phyloP scores from a whole-genome alignment of 345 rosid genomes.

The Bruguiera sexangula region DNA sequence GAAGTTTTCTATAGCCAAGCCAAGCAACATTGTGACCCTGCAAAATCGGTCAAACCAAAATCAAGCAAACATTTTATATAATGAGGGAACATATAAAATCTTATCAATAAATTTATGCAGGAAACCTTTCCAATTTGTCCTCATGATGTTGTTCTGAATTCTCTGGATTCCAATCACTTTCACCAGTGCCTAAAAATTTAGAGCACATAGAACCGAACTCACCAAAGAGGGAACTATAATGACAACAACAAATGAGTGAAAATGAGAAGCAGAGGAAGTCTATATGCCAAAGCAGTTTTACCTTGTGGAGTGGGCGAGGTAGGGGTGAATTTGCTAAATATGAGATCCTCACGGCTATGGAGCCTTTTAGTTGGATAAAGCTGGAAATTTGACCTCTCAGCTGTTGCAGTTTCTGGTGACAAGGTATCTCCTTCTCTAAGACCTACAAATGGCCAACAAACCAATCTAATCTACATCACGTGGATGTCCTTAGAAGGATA shows the following conservation, averaged over 20 bases:
- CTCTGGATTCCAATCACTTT: conserved; percentile 44
- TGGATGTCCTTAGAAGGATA: background rate
- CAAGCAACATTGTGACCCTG: conserved; percentile 68
- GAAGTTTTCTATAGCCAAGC: conserved; percentile 62
- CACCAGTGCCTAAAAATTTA: conserved; percentile 36
- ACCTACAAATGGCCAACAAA: conserved; percentile 31
- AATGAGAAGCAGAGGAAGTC: conserved; percentile 14
- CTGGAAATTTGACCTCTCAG: conserved; percentile 39
- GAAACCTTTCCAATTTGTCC: conserved; percentile 74
- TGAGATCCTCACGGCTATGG: conserved; percentile 32
- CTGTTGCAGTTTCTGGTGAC: conserved; percentile 30
- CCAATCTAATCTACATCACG: conserved; percentile 7
- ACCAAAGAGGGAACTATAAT: conserved; percentile 4
- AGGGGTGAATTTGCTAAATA: conserved; percentile 35
- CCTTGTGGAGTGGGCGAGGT: conserved; percentile 49
- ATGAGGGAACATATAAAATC: conserved; percentile 3
- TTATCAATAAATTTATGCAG: conserved; percentile 4
- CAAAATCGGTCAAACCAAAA: conserved; percentile 30
- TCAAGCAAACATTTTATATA: conserved; percentile 16
- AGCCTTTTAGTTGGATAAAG: conserved; percentile 46
- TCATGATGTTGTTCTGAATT: conserved; percentile 46
- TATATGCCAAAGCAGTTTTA: conserved; percentile 26
- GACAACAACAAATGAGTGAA: background rate
- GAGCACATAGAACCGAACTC: conserved; percentile 18
- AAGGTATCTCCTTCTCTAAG: conserved; percentile 22